Evolutionary conservation across 2,329 filamentous ascomycete genomes (phyloP).

Genomic region (Lasiodiplodia theobromae): DNA sequence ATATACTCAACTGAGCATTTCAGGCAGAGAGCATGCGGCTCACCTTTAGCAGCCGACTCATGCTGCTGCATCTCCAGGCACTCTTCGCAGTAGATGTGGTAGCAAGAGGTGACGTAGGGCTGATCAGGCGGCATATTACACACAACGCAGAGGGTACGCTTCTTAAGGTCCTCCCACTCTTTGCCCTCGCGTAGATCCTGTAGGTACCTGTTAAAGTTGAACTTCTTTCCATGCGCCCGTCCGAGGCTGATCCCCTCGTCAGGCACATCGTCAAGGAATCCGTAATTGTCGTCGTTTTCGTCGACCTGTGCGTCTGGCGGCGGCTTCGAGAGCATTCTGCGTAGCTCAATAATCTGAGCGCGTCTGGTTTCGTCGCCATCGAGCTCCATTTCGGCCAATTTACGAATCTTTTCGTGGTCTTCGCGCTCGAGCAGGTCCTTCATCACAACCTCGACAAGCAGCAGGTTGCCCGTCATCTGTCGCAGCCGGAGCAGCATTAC

Average conservation of each 20-base stretch:
- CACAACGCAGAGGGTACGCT: slow-evolving; percentile 53
- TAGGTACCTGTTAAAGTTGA: slow-evolving; percentile 53
- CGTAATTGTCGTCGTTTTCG: neutral
- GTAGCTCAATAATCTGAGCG: slow-evolving; percentile 13
- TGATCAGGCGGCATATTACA: slow-evolving; percentile 52
- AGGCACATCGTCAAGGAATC: neutral
- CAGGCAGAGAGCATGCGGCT: neutral
- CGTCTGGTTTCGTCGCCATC: neutral
- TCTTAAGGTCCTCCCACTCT: slow-evolving; percentile 47
- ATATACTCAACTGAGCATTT: slow-evolving; percentile 4
- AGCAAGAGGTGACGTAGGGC: slow-evolving; percentile 58
- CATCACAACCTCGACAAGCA: slow-evolving; percentile 57
- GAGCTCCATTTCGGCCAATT: slow-evolving; percentile 39
- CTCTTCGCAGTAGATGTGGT: slow-evolving; percentile 62
- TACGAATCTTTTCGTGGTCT: slow-evolving; percentile 55
- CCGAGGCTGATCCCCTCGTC: slow-evolving; percentile 35
- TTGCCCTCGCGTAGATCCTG: slow-evolving; percentile 41
- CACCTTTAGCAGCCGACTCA: slow-evolving; percentile 35
- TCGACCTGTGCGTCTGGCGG: neutral
- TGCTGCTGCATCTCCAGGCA: slow-evolving; percentile 53
- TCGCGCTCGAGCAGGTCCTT: slow-evolving; percentile 53
- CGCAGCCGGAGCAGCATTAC: slow-evolving; percentile 58
- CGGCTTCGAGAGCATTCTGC: neutral
- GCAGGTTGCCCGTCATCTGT: slow-evolving; percentile 59
- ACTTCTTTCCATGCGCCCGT: slow-evolving; percentile 46